Evolutionary conservation across 768 basidiomycete genomes (phyloP), one percentile per base, ranked within the genome.

Genomic region (Suillus luteus): DNA sequence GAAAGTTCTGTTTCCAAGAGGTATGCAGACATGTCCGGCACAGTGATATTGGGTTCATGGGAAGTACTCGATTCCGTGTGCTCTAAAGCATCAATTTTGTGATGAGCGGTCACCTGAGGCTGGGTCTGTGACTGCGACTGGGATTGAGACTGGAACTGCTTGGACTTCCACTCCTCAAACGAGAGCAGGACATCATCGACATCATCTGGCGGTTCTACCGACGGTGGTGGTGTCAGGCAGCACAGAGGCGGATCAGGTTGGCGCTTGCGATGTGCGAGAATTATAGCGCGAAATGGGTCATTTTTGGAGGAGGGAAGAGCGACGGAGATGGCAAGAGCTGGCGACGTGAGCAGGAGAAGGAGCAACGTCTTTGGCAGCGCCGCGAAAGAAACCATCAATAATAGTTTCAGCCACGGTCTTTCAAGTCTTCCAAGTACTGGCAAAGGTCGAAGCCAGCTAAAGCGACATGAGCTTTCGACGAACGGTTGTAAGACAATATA

Each of bases 141-240:
- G 24, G 74, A 71, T n/a, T 74, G 71, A 14, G 70, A 72, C 65
- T 84, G 80, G 55, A 79, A 70, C 63, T 88, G 89, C 67, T 85
- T 91, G 38, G 85, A 85, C 70, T 93, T 93, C 93, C 93, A 95
- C 67, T 94, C 93, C 69, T 94, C 90, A 70, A 95, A 95, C 0
- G 91, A 91, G 24, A 93, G 83, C 24, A 94, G 76, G 6, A 89
- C 75, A 60, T 88, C 86, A 59, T 87, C 87, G 5, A 82, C 76
- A 8, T 78, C 77, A 49, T 85, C 82, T 44, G 78, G 73, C 2
- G 84, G 73, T 51, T 76, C 74, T 4, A 61, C 38, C 12, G 62
- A 76, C 17, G 76, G 70, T 0, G 73, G 71, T 5, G 88, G 84
- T 54, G 83, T 87, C 61, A 93, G 78, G 69, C 89, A 90, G 77